A percentile compares a stretch with the other conserved stretches of the same genome.
These are phyloP conservation scores for Teratosphaeria zuluensis DNA, from an alignment of 2,329 filamentous ascomycete species.

Conservation along the genomic window DNA sequence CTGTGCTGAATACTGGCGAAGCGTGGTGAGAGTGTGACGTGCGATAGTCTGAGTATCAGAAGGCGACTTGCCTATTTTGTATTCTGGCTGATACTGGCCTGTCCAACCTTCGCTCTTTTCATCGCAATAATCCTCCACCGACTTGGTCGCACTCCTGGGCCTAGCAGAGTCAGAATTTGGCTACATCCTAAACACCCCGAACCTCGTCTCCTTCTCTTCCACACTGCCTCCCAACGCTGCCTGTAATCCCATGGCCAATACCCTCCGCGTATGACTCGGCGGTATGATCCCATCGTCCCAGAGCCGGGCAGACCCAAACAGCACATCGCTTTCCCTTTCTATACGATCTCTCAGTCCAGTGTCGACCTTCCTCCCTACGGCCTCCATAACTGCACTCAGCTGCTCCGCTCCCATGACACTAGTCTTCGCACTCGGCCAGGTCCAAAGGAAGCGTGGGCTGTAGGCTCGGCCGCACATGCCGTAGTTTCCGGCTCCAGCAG, in stretches of 20 bases:
- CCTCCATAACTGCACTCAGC: conserved; percentile 85
- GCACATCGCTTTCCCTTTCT: conserved; percentile 79
- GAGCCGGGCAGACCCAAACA: conserved; percentile 76
- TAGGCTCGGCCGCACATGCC: conserved; percentile 96
- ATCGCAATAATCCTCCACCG: no score
- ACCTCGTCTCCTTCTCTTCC: conserved; percentile 26
- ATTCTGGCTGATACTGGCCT: no score
- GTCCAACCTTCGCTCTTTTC: no score
- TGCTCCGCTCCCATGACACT: conserved; percentile 96
- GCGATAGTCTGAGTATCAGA: no score
- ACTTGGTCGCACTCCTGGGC: not conserved
- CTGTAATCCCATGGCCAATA: conserved; percentile 40
- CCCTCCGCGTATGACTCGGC: conserved; percentile 38
- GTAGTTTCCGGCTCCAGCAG: conserved; percentile 92
- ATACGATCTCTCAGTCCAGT: conserved; percentile 74
- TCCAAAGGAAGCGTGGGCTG: conserved; percentile 82
- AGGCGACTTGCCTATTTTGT: no score
- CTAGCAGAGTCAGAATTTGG: not conserved
- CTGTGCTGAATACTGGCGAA: no score
- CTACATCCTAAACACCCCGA: conserved; percentile 33
- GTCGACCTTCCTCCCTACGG: conserved; percentile 76
- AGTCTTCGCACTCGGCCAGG: conserved; percentile 95
- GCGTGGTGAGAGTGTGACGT: no score
- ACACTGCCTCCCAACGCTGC: conserved; percentile 31
- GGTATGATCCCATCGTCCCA: conserved; percentile 59